These are phyloP conservation scores for Populus hybrid DNA, from an alignment of 441 rosid species.

Conservation along the genomic window DNA sequence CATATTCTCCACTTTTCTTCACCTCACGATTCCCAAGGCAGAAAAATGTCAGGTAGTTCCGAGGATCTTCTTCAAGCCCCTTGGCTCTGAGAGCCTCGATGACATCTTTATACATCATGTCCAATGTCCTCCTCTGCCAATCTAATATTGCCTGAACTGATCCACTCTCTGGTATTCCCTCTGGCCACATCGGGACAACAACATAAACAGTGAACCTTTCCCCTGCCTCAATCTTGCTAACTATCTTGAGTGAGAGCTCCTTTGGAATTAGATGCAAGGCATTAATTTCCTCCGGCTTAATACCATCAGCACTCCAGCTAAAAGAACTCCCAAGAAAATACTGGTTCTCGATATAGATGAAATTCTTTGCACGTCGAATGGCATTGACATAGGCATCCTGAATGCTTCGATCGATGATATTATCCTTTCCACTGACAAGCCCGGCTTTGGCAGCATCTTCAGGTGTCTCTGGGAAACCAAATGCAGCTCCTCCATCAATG, in stretches of 20 bases:
- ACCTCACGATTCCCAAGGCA: slow-evolving; percentile 94
- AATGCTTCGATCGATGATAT: slow-evolving; percentile 91
- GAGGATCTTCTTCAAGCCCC: slow-evolving; percentile 73
- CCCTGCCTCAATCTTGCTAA: slow-evolving; percentile 85
- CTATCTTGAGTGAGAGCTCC: slow-evolving; percentile 91
- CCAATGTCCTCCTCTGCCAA: slow-evolving; percentile 98
- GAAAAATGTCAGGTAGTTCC: slow-evolving; percentile 91
- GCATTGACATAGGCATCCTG: slow-evolving; percentile 95
- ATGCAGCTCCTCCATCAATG: slow-evolving; percentile 96
- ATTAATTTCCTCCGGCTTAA: slow-evolving; percentile 83
- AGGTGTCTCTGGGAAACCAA: slow-evolving; percentile 94
- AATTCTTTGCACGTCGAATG: slow-evolving; percentile 90
- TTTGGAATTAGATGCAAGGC: slow-evolving; percentile 87
- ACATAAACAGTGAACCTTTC: slow-evolving; percentile 86
- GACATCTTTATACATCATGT: slow-evolving; percentile 92
- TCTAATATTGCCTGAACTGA: slow-evolving; percentile 95
- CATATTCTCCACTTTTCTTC: slow-evolving; percentile 87
- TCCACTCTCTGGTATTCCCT: slow-evolving; percentile 91
- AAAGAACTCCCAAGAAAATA: slow-evolving; percentile 96
- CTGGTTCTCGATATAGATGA: slow-evolving; percentile 89
- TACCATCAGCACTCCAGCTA: slow-evolving; percentile 77
- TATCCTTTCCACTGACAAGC: slow-evolving; percentile 95
- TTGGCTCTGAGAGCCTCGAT: slow-evolving; percentile 66
- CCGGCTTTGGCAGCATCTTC: slow-evolving; percentile 95
- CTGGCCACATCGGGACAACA: slow-evolving; percentile 99